Conservation (phyloP, 805 yeast genomes). For the Candida multigemmis region DNA sequence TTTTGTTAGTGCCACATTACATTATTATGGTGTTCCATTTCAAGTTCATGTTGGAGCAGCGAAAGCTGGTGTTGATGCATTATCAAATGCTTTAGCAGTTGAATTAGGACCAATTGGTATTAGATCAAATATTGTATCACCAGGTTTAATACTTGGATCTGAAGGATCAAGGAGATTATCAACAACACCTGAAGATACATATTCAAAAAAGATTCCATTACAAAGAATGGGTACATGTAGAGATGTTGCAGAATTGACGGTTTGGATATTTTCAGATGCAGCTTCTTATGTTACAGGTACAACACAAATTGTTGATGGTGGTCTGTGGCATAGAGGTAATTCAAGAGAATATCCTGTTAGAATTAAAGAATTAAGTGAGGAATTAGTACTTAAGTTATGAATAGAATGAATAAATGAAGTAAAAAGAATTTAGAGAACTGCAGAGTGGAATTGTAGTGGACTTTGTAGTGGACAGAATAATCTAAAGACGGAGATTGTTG, state of each 20-base stretch:
- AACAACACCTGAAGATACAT: conserved; percentile 14
- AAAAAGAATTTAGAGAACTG: too few species aligned
- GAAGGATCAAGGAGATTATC: conserved; percentile 71
- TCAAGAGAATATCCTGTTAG: conserved; percentile 22
- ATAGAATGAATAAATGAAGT: too few species aligned
- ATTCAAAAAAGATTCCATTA: conserved; percentile 43
- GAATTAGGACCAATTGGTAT: conserved; percentile 89
- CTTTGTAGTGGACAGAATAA: too few species aligned
- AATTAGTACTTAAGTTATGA: too few species aligned
- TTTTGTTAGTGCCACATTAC: conserved; percentile 34
- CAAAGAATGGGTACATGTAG: conserved; percentile 59
- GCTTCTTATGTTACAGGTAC: conserved; percentile 75
- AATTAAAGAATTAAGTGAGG: too few species aligned
- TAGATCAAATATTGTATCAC: conserved; percentile 77
- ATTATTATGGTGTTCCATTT: conserved; percentile 36
- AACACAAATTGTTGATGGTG: conserved; percentile 81
- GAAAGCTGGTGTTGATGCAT: conserved; percentile 91
- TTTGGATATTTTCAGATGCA: conserved; percentile 74
- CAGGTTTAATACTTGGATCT: conserved; percentile 80
- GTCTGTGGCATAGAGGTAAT: conserved; percentile 67
- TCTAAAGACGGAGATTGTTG: too few species aligned
- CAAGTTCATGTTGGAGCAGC: conserved; percentile 92
- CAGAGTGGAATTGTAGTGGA: too few species aligned
- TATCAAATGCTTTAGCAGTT: conserved; percentile 74
- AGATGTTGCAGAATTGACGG: conserved; percentile 85